These are phyloP conservation scores for Aspergillus luchuensis DNA, from an alignment of 2,329 filamentous ascomycete species.

Conservation along the genomic window DNA sequence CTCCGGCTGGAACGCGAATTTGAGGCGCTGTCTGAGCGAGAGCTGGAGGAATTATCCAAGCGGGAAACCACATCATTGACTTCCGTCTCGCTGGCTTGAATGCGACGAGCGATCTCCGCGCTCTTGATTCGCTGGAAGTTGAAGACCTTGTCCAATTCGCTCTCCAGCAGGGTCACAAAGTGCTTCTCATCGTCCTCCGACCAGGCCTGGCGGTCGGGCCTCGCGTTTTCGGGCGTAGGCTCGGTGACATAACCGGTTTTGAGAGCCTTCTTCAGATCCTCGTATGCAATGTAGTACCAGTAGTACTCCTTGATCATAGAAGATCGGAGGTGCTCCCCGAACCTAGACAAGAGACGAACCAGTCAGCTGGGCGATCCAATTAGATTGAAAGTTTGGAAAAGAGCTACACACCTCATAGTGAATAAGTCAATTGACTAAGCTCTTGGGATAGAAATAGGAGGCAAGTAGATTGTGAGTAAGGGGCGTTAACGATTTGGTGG, in stretches of 20 bases:
- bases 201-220: slow-evolving; percentile 68
- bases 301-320: slow-evolving; percentile 96
- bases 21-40: slow-evolving; percentile 35
- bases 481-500: background rate
- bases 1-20: slow-evolving; percentile 26
- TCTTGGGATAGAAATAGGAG: background rate
- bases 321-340: slow-evolving; percentile 94
- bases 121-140: slow-evolving; percentile 97
- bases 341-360: slow-evolving; percentile 52
- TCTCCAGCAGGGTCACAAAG: slow-evolving; percentile 84
- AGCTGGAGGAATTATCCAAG: slow-evolving; percentile 59
- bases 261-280: slow-evolving; percentile 84
- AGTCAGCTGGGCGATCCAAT: slow-evolving; percentile 14
- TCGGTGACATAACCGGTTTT: slow-evolving; percentile 68
- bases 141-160: slow-evolving; percentile 95
- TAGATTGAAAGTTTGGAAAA: background rate
- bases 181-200: slow-evolving; percentile 85
- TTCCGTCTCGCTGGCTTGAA: slow-evolving; percentile 83
- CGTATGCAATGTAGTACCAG: slow-evolving; percentile 98
- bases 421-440: slow-evolving; percentile 1
- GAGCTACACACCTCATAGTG: slow-evolving; percentile 26
- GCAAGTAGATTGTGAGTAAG: background rate
- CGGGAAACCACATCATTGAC: slow-evolving; percentile 83
- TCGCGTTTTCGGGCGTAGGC: slow-evolving; percentile 49
- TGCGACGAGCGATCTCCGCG: slow-evolving; percentile 89